phyloP scores from a whole-genome alignment of 2,329 filamentous ascomycete genomes.

The Didymellaceae sp. region DNA sequence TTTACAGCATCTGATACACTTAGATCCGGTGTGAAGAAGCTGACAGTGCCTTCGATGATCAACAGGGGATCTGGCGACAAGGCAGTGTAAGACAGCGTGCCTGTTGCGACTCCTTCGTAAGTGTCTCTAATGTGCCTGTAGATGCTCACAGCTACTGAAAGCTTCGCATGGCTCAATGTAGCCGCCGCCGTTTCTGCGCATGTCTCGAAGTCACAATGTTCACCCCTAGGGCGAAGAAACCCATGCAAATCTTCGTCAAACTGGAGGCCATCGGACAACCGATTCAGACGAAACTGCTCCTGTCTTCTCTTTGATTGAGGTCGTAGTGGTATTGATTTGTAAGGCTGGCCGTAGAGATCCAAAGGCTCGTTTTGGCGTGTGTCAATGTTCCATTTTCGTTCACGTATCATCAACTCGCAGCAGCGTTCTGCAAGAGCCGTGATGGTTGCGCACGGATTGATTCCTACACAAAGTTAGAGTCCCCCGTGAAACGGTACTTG shows the following conservation, averaged over 20 bases:
- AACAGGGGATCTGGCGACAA: slow-evolving; percentile 34
- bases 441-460: slow-evolving; percentile 74
- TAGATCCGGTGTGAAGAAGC: slow-evolving; percentile 62
- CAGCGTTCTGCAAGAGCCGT: slow-evolving; percentile 71
- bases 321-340: not conserved
- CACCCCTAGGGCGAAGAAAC: not conserved
- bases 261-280: not conserved
- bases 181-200: not conserved
- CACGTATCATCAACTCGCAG: slow-evolving; percentile 52
- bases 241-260: slow-evolving; percentile 6
- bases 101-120: not conserved
- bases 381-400: slow-evolving; percentile 51
- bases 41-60: slow-evolving; percentile 64
- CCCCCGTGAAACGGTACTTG: too few relatives aligned
- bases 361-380: slow-evolving; percentile 20
- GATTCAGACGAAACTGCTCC: not conserved
- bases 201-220: not conserved
- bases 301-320: not conserved
- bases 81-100: not conserved
- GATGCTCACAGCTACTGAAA: not conserved
- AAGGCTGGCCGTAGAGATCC: not conserved
- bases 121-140: not conserved
- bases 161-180: not conserved
- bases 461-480: too few relatives aligned
- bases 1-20: slow-evolving; percentile 64